Evolutionary conservation across 108 stramenopile species (phyloP), one percentile per base, ranked within the genome.

Genomic region (Cylindrotheca fusiformis): DNA sequence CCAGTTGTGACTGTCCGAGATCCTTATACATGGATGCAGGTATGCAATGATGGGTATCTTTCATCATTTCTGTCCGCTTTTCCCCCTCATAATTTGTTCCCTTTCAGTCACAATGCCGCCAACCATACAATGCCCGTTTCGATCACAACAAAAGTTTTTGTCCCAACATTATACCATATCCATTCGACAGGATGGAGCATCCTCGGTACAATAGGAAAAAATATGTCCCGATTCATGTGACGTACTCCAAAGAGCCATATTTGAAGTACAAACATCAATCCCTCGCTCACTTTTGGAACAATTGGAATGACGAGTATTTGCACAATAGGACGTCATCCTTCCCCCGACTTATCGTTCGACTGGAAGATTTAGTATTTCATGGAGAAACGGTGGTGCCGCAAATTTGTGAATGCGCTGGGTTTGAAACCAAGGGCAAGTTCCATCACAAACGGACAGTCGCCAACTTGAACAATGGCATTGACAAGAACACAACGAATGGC

Each of bases 11-110:
- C 70, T 1, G 64, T 84, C 5, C 59, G 84, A 12, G 83, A 91
- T 75, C 90, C 90, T 3, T 91, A 76, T 46, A 65, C 75, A 29
- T 91, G 90, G 90, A 83, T 91, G 85, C 60, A 52, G 31, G 36
- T 41, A 41, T 6, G 36, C 14, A 10, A n/a, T n/a, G n/a, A n/a
- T n/a, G n/a, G n/a, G n/a, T n/a, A n/a, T n/a, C n/a, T n/a, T n/a
- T n/a, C n/a, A n/a, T n/a, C n/a, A n/a, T n/a, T n/a, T n/a, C n/a
- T n/a, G n/a, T n/a, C n/a, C n/a, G n/a, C n/a, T n/a, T n/a, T n/a
- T n/a, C n/a, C n/a, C n/a, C n/a, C n/a, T n/a, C n/a, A n/a, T n/a
- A n/a, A n/a, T n/a, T n/a, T 41, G 6, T 14, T 41, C 14, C 36
- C 36, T 41, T 14, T 6, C 36, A 41, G 36, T 41, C 36, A 6